Conservation (phyloP, 129 eudicot species). For the Flaveria ramosissima region DNA sequence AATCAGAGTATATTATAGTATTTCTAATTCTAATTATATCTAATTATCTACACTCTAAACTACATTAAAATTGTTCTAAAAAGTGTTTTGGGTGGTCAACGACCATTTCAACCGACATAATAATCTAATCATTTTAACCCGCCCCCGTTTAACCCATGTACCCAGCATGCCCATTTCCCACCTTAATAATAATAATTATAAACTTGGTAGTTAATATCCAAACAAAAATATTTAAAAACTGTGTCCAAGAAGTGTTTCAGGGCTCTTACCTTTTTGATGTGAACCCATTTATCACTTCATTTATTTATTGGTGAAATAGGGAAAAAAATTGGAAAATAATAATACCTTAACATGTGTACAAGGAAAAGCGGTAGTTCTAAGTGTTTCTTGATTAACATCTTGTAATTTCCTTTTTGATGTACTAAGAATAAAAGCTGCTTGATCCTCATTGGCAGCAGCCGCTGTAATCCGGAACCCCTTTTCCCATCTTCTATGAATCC, state of each 20-base stretch:
- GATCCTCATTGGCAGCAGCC: constrained; percentile 77
- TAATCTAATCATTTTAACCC: too few species aligned
- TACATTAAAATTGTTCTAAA: too few species aligned
- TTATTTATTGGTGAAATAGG: background rate
- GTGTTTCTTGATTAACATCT: constrained; percentile 78
- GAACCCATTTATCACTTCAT: background rate
- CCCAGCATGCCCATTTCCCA: too few species aligned
- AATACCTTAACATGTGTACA: constrained; percentile 73
- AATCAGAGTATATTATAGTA: too few species aligned
- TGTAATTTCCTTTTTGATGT: constrained; percentile 51
- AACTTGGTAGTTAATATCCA: too few species aligned
- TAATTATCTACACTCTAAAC: too few species aligned
- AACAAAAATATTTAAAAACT: too few species aligned
- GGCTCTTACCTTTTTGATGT: background rate
- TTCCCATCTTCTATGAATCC: constrained; percentile 82
- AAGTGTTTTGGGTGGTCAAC: too few species aligned
- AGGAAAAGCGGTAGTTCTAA: constrained; percentile 76
- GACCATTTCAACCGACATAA: too few species aligned
- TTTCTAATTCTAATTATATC: too few species aligned
- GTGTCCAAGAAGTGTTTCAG: background rate
- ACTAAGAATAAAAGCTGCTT: constrained; percentile 73
- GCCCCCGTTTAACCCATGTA: too few species aligned
- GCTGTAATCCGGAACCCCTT: constrained; percentile 74
- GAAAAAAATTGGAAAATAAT: background rate
- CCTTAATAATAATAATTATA: too few species aligned